Conservation (phyloP, 2,329 filamentous ascomycete genomes). For the Neobulgaria alba region DNA sequence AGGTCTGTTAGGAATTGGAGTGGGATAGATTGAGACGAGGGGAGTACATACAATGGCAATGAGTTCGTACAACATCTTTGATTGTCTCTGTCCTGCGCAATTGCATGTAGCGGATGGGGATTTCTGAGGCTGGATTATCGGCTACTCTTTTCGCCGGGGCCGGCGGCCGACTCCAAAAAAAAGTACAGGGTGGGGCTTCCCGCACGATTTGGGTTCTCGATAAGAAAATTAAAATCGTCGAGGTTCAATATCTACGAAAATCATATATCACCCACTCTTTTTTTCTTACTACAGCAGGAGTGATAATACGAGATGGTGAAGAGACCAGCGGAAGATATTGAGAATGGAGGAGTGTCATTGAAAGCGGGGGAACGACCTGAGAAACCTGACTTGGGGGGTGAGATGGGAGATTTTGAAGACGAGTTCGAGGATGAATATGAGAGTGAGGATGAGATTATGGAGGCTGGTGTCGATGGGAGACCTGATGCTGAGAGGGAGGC, state of each 20-base stretch:
- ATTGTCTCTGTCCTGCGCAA: background rate
- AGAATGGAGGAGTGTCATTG: constrained; percentile 40
- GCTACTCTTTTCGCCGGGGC: background rate
- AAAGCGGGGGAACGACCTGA: constrained; percentile 55
- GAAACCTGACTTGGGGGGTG: constrained; percentile 55
- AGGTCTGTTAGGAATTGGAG: constrained; percentile 13
- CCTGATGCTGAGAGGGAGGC: constrained; percentile 89
- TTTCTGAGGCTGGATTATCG: too few species aligned
- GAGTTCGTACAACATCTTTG: constrained; percentile 88
- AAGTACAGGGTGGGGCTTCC: background rate
- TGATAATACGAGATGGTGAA: constrained; percentile 41
- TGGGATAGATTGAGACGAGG: background rate
- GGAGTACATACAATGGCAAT: constrained; percentile 72
- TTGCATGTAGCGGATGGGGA: background rate
- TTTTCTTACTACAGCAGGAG: background rate
- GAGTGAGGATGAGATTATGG: constrained; percentile 84
- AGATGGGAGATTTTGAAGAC: constrained; percentile 82
- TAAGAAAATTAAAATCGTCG: constrained; percentile 10
- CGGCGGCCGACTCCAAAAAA: constrained; percentile 1
- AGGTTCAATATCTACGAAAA: constrained; percentile 15
- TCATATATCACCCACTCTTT: background rate
- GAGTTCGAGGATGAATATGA: constrained; percentile 91
- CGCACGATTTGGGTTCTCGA: background rate
- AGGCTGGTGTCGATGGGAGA: constrained; percentile 86
- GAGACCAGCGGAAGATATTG: constrained; percentile 43